Base-by-base conservation (phyloP, 2,329 filamentous ascomycete species). In the Nemania bipapillata region DNA sequence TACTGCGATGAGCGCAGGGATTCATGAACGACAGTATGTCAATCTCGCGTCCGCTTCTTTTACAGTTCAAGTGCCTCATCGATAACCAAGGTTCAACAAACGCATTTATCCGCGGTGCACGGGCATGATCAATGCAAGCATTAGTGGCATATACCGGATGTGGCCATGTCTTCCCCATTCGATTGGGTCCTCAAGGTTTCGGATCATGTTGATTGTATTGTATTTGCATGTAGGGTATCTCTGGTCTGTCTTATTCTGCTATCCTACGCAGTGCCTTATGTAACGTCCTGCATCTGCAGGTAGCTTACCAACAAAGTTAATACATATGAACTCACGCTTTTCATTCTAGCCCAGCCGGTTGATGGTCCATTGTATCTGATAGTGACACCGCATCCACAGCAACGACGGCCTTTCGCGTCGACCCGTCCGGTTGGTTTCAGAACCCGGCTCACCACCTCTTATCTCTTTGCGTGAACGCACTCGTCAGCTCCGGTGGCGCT, bases 1-100 rank as follows among this genome's bases (percentile, higher is more conserved):
- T n/a, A n/a, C n/a, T n/a, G 15, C 59, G 66, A 69, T 69, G 63
- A 28, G n/a, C 63, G 40, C 63, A 59, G 30, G 66, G 63, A 63
- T 66, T 30, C 9, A 47, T 28, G 17, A 20, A 61, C 47, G 63
- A 37, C 55, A 59, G 42, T 60, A 49, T 56, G 63, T 47, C 55
- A 59, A 50, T 60, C 55, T 56, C 42, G 20, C 37, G 20, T 20
- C 8, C 12, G 9, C 22, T 26, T 50, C 47, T 17, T 50, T 17
- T 28, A 26, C 22, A 42, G 40, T 12, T 50, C 45, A 15, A 37
- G 57, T 58, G 20, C 40, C 20, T 30, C 24, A 28, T 58, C 37
- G 9, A 26, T 28, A 35, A n/a, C 32, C n/a, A 49, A 42, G 8
- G 56, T 61, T 60, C 54, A 32, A 15, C 24, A 24, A 54, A 17